Base-by-base conservation (phyloP, 2,329 filamentous ascomycete species). In the Trichoderma semiorbis region DNA sequence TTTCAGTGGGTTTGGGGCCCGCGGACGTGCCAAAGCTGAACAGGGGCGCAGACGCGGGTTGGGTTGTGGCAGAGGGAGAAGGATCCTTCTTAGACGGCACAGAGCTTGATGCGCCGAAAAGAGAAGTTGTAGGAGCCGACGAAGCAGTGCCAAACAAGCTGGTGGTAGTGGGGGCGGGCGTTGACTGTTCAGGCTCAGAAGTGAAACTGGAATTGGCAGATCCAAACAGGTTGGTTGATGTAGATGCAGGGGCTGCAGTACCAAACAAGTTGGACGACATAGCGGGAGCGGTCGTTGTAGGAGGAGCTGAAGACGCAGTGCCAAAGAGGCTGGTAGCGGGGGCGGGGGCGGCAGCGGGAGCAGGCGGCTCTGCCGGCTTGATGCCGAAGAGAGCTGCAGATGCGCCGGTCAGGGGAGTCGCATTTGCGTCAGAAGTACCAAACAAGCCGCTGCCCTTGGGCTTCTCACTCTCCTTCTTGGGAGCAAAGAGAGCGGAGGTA, bases 1-100 rank as follows among this genome's bases (percentile, higher is more conserved):
- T 74, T 26, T 76, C 78, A 50, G 80, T 79, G 2, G 77, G 71
- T 67, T 80, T 79, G 43, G 62, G 75, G 74, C 36, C 73, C 73
- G 32, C 73, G 61, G 76, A 73, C 18, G 74, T 73, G 16, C 78
- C 79, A 64, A 84, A 84, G 67, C 74, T 78, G 74, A 84, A 81
- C 5, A 76, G 74, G 18, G 80, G 77, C 36, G 77, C 74, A 24
- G 78, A 74, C 18, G 78, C 53, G 55, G 72, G 50, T 12, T 75
- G 70, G 30, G 75, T 65, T 1, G 70, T 57, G 26, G 76, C 50
- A 65, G 76, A 64, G 1, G 75, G 72, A 60, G 76, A 67, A 2
- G 75, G 72, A 50, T 78, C 76, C 16, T 75, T 72, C 34, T 76
- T 73, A 2, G 73, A 58, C 2, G 74, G 62, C 34, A 70, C 72